Percentiles rank a stretch among this genome's conserved stretches.
Conservation (phyloP, 2,329 filamentous ascomycete species). For the Lecanosticta acicola region DNA sequence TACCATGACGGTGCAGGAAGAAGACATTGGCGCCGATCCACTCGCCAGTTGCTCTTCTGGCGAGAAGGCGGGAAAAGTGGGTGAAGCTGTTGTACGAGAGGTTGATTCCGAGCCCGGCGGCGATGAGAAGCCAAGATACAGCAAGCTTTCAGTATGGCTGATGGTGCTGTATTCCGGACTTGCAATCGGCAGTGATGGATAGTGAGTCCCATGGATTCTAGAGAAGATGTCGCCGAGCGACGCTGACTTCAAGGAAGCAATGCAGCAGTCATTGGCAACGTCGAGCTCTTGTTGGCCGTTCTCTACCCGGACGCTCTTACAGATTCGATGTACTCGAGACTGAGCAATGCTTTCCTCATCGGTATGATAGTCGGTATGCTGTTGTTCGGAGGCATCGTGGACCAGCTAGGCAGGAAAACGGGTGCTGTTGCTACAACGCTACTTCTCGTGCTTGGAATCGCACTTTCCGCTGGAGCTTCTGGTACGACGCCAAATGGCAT, state of each 20-base stretch:
- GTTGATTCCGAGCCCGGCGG: conserved; percentile 1
- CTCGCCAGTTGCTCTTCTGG: neutral
- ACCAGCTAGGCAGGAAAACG: conserved; percentile 32
- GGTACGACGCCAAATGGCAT: conserved; percentile 29
- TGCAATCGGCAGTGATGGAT: conserved; percentile 34
- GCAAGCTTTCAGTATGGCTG: conserved; percentile 30
- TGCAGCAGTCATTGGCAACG: conserved; percentile 33
- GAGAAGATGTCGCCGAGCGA: too few relatives aligned
- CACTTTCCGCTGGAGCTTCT: conserved; percentile 28
- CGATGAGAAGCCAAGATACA: conserved; percentile 7
- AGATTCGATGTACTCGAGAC: conserved; percentile 26
- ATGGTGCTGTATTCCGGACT: conserved; percentile 35
- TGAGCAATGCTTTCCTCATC: conserved; percentile 35
- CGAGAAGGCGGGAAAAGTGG: neutral
- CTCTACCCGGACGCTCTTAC: conserved; percentile 32
- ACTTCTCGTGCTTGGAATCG: conserved; percentile 31
- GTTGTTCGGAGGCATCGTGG: conserved; percentile 30
- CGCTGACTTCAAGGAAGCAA: conserved; percentile 15
- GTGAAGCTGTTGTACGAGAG: neutral
- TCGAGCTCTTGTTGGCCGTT: conserved; percentile 30
- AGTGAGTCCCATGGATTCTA: conserved; percentile 9
- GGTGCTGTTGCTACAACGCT: conserved; percentile 33
- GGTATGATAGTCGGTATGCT: conserved; percentile 34
- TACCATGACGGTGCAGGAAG: neutral
- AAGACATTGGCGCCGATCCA: neutral